A percentile compares a stretch with the other conserved stretches of the same genome.
Conservation (phyloP, 192 early-diverging fungal species). For the Irineochytrium annulatum region DNA sequence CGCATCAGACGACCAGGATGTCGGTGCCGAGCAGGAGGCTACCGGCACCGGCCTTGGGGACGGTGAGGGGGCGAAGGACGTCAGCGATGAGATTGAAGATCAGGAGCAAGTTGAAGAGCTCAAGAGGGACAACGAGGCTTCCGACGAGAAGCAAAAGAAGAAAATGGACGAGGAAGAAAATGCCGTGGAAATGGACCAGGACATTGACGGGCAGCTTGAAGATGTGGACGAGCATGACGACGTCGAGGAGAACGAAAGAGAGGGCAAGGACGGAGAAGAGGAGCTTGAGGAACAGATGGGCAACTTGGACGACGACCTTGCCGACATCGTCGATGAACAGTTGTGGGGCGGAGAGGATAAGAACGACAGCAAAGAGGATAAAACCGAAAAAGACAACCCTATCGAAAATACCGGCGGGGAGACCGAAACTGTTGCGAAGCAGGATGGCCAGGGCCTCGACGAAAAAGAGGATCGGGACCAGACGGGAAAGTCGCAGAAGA, state of each 20-base stretch:
- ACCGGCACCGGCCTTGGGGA: conserved; percentile 83
- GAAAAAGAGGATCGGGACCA: conserved; percentile 48
- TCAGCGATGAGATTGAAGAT: conserved; percentile 96
- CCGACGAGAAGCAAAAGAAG: conserved; percentile 42
- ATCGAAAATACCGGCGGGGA: conserved; percentile 51
- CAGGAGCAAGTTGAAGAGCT: conserved; percentile 92
- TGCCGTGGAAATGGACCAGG: conserved; percentile 93
- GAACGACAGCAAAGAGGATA: conserved; percentile 52
- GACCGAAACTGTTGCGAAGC: conserved; percentile 53
- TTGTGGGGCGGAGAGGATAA: conserved; percentile 87
- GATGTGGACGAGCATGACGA: conserved; percentile 73
- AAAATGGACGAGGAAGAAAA: conserved; percentile 73
- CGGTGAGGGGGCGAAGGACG: conserved; percentile 91
- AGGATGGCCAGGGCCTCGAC: conserved; percentile 21
- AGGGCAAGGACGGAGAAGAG: conserved; percentile 67
- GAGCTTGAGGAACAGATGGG: conserved; percentile 88
- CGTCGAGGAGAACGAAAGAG: conserved; percentile 62
- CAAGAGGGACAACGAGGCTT: conserved; percentile 60
- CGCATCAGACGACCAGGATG: conserved; percentile 55
- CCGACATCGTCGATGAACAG: conserved; percentile 91
- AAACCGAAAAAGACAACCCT: conserved; percentile 61
- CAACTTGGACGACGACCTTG: conserved; percentile 80
- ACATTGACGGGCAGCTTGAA: conserved; percentile 89
- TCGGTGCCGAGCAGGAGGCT: conserved; percentile 42
- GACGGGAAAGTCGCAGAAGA: conserved; percentile 49